These are phyloP conservation scores for Aurinia saxatilis DNA, from an alignment of 345 rosid species.

Conservation along the genomic window DNA sequence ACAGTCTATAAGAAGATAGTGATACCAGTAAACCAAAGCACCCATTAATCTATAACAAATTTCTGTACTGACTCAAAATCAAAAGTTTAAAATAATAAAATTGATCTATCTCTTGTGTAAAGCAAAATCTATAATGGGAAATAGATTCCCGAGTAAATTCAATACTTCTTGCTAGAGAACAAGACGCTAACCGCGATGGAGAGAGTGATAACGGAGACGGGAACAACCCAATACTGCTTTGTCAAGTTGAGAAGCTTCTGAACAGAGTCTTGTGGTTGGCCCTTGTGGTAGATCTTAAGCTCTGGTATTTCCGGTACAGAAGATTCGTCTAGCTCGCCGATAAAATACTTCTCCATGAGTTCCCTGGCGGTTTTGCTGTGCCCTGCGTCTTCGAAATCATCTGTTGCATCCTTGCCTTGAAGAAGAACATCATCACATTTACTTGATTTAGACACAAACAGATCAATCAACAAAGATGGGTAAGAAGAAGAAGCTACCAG, in stretches of 20 bases:
- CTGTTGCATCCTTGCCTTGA: constrained; percentile 75
- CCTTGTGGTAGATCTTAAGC: constrained; percentile 50
- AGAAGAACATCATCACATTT: constrained; percentile 5
- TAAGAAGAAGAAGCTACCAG: constrained; percentile 38
- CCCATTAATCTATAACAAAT: constrained; percentile 2
- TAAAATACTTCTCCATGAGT: constrained; percentile 51
- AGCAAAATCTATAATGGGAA: neutral
- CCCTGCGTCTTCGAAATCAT: constrained; percentile 88
- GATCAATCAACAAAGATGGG: neutral
- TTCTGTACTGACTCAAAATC: neutral
- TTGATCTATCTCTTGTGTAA: neutral
- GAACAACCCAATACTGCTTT: constrained; percentile 63
- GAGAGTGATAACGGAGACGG: constrained; percentile 50
- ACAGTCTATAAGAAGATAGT: too few species aligned
- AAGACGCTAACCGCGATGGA: constrained; percentile 58
- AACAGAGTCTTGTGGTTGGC: constrained; percentile 21
- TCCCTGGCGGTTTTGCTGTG: constrained; percentile 71
- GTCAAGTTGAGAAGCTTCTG: constrained; percentile 45
- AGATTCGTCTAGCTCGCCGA: constrained; percentile 69
- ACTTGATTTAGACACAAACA: neutral
- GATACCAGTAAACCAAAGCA: constrained; percentile 4
- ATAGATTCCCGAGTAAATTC: constrained; percentile 11
- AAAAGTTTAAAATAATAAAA: neutral
- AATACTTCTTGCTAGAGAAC: constrained; percentile 53
- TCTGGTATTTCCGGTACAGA: constrained; percentile 43